Conservation (phyloP, 768 basidiomycete genomes). For the Kwoniella sp. region DNA sequence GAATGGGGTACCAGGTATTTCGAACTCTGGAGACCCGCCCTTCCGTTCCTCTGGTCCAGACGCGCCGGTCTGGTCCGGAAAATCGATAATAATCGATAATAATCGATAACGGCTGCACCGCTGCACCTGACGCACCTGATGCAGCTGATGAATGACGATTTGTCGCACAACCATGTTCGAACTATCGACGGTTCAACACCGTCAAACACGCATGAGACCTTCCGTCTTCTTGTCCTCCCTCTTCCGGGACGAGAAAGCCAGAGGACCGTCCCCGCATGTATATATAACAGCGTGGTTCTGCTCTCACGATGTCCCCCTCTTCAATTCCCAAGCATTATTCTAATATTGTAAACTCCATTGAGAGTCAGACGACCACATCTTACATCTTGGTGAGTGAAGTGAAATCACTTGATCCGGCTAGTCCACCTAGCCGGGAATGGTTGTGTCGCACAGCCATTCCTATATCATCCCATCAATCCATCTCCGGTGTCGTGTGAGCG, state of each 20-base stretch:
- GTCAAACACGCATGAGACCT: too few relatives aligned
- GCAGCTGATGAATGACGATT: too few relatives aligned
- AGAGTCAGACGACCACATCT: background rate
- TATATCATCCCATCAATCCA: background rate
- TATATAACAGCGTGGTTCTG: background rate
- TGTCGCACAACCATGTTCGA: too few relatives aligned
- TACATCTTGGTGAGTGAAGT: background rate
- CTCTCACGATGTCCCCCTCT: background rate
- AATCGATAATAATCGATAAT: background rate
- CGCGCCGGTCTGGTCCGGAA: background rate
- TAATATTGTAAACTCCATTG: background rate
- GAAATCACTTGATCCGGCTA: background rate
- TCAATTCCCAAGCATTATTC: background rate
- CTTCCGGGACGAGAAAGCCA: too few relatives aligned
- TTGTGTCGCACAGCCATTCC: too few relatives aligned
- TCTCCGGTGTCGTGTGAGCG: background rate
- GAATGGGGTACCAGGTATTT: background rate
- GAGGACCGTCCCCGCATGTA: too few relatives aligned
- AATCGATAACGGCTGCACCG: background rate
- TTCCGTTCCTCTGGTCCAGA: background rate
- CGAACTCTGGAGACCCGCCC: conserved; percentile 6
- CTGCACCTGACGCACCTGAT: background rate
- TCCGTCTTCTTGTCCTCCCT: too few relatives aligned
- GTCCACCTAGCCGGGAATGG: background rate
- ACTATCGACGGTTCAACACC: too few relatives aligned